These are phyloP conservation scores for Fusarium anthophilum DNA, from an alignment of 2,329 filamentous ascomycete genomes.

Conservation along the genomic window DNA sequence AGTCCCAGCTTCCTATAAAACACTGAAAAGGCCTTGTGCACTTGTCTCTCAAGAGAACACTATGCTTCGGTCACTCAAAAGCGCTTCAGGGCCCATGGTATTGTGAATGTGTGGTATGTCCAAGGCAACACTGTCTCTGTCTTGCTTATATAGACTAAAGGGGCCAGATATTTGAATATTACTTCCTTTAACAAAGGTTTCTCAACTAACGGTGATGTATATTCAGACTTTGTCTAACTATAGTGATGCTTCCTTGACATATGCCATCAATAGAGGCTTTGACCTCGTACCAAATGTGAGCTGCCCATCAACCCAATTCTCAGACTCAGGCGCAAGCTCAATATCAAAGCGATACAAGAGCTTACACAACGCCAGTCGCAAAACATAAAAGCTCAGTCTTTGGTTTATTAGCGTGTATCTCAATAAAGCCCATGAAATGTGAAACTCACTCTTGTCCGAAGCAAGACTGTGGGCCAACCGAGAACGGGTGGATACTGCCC, in stretches of 20 bases:
- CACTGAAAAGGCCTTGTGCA: no score
- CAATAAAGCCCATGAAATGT: fast-evolving
- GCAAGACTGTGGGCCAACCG: background rate
- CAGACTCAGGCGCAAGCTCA: background rate
- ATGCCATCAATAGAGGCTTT: background rate
- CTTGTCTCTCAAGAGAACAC: fast-evolving
- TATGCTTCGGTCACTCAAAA: fast-evolving
- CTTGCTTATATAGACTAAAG: no score
- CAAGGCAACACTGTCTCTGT: background rate
- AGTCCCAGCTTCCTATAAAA: no score
- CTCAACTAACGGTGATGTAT: fast-evolving
- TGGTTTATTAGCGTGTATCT: fast-evolving
- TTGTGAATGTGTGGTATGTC: fast-evolving
- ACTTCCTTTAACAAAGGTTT: fast-evolving
- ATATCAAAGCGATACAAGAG: background rate
- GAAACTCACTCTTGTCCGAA: background rate
- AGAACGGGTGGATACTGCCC: background rate
- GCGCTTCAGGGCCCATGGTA: fast-evolving
- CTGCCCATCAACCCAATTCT: background rate
- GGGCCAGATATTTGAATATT: background rate
- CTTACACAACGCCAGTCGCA: background rate
- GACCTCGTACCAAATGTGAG: background rate
- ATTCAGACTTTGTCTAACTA: fast-evolving
- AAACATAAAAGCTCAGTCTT: background rate
- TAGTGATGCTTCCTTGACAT: background rate